Evolutionary conservation across 1,284 basidiomycete species (phyloP).

Genomic region (Ustilago sp.): DNA sequence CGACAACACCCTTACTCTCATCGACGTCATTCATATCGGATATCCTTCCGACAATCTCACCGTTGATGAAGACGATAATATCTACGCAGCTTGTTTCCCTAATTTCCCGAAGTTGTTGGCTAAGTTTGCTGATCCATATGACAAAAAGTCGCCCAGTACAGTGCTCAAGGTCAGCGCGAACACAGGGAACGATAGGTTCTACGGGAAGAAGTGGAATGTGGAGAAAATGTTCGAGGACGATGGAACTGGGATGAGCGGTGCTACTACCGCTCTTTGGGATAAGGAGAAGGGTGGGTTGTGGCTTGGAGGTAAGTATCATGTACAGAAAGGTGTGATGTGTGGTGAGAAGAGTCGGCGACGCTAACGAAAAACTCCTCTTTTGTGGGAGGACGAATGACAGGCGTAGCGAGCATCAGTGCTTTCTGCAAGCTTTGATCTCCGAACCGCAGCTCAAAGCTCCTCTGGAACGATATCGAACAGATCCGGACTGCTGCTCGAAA

Average conservation of each 20-base stretch:
- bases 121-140: conserved; percentile 47
- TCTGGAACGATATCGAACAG: too few relatives aligned
- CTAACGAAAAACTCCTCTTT: background rate
- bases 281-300: conserved; percentile 18
- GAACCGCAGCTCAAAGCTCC: background rate
- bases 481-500: too few relatives aligned
- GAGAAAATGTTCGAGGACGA: conserved; percentile 58
- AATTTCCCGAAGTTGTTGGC: conserved; percentile 38
- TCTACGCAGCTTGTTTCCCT: conserved; percentile 51
- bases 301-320: conserved; percentile 28
- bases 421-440: conserved; percentile 29
- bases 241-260: conserved; percentile 29
- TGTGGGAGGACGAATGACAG: background rate
- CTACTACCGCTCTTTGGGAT: conserved; percentile 50
- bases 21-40: conserved; percentile 52
- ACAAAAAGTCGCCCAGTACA: conserved; percentile 30
- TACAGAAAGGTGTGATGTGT: background rate
- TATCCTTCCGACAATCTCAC: conserved; percentile 58
- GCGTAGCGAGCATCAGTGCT: conserved; percentile 24
- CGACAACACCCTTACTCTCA: conserved; percentile 44
- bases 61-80: conserved; percentile 50
- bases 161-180: conserved; percentile 56
- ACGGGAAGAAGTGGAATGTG: conserved; percentile 60
- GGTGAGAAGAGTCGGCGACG: background rate
- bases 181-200: conserved; percentile 49